These are phyloP conservation scores for Jasminum sambac DNA, from an alignment of 257 asterid genomes.

Conservation along the genomic window DNA sequence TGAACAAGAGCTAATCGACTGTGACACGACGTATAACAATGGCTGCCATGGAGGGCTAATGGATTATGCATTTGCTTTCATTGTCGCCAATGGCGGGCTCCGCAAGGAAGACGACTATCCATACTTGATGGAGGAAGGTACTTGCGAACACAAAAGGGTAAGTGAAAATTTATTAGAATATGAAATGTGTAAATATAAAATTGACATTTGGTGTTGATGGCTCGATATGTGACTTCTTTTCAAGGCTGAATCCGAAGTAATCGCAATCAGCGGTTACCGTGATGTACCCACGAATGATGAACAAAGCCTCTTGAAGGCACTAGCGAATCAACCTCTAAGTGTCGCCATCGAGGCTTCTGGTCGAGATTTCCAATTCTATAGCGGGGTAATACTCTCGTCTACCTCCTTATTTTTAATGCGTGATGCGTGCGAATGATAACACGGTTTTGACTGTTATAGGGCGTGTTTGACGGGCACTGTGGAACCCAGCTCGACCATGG, in stretches of 20 bases:
- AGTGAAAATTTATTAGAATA: not conserved
- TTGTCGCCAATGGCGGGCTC: constrained; percentile 58
- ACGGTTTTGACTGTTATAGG: constrained; percentile 33
- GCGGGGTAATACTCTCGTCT: constrained; percentile 43
- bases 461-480: constrained; percentile 60
- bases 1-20: constrained; percentile 70
- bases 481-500: constrained; percentile 62
- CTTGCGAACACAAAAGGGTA: constrained; percentile 66
- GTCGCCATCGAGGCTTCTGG: constrained; percentile 82
- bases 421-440: not conserved
- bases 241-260: constrained; percentile 45
- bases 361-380: constrained; percentile 69
- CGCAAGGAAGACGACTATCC: constrained; percentile 77
- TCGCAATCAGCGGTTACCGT: constrained; percentile 46
- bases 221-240: not conserved
- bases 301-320: constrained; percentile 59
- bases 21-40: constrained; percentile 59
- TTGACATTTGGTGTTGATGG: not conserved
- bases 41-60: constrained; percentile 80
- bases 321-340: constrained; percentile 74
- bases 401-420: not conserved
- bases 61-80: constrained; percentile 68
- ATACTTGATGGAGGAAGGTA: constrained; percentile 72
- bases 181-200: not conserved
- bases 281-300: constrained; percentile 71